A percentile compares a stretch with the other conserved stretches of the same genome.
Conservation (phyloP, 2,329 filamentous ascomycete genomes). For the Aspergillus eucalypticola region DNA sequence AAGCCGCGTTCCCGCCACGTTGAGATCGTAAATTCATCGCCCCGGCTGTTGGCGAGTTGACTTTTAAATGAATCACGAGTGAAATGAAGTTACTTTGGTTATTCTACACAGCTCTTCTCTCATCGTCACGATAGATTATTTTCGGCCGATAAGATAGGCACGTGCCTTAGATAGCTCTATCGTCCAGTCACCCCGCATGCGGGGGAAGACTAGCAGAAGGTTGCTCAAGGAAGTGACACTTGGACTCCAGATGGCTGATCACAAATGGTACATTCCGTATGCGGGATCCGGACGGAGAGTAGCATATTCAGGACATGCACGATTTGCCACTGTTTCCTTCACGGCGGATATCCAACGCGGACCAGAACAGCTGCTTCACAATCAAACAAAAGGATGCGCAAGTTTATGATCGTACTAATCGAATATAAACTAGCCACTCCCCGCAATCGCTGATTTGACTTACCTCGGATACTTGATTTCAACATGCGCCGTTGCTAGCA, state of each 20-base stretch:
- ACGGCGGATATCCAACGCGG: background rate
- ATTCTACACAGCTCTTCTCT: background rate
- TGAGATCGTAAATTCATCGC: background rate
- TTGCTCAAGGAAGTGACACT: background rate
- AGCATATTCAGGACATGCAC: background rate
- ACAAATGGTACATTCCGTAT: background rate
- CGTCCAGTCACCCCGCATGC: background rate
- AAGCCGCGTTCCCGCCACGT: constrained; percentile 3
- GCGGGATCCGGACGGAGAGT: background rate
- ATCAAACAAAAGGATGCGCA: background rate
- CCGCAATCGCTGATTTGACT: background rate
- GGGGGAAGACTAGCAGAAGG: background rate
- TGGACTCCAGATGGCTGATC: background rate
- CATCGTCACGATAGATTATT: background rate
- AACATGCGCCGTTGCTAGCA: background rate
- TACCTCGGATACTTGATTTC: background rate
- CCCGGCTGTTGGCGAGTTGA: background rate
- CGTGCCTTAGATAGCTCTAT: background rate
- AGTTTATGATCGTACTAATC: too few relatives aligned
- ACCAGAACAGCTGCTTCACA: background rate
- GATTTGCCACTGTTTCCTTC: background rate
- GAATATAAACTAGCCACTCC: background rate
- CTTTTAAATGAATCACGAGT: background rate
- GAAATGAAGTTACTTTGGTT: background rate
- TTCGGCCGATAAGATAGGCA: background rate